Evolutionary conservation across 768 basidiomycete genomes (phyloP).

Genomic region (Agaricus blazei): DNA sequence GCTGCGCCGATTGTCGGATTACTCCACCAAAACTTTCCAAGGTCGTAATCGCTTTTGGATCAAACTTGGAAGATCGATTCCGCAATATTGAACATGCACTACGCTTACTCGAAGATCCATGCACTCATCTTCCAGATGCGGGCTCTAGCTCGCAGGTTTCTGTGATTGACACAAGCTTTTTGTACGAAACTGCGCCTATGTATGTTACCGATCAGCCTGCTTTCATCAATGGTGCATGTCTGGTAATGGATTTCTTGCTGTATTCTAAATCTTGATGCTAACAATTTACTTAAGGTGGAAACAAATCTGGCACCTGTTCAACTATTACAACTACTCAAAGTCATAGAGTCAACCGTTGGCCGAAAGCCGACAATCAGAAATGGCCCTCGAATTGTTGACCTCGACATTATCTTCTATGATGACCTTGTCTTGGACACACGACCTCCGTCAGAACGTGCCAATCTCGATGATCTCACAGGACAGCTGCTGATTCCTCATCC

Average conservation of each 20-base stretch:
- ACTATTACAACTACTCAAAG: slow-evolving; percentile 64
- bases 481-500: slow-evolving; percentile 86
- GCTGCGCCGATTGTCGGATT: slow-evolving; percentile 27
- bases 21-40: slow-evolving; percentile 12
- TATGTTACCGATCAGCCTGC: slow-evolving; percentile 86
- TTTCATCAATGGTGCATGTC: slow-evolving; percentile 89
- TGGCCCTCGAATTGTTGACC: slow-evolving; percentile 86
- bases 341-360: slow-evolving; percentile 70
- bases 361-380: slow-evolving; percentile 74
- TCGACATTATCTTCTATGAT: slow-evolving; percentile 84
- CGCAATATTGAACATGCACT: slow-evolving; percentile 78
- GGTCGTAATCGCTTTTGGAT: slow-evolving; percentile 77
- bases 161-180: slow-evolving; percentile 75
- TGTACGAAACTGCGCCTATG: slow-evolving; percentile 96
- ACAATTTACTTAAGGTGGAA: slow-evolving; percentile 52
- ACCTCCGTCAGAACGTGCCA: slow-evolving; percentile 27
- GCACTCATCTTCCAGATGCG: slow-evolving; percentile 18
- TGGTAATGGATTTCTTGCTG: slow-evolving; percentile 48
- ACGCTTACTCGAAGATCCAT: slow-evolving; percentile 56
- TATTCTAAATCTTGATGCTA: neutral
- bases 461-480: slow-evolving; percentile 49
- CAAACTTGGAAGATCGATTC: slow-evolving; percentile 87
- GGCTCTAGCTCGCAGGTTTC: slow-evolving; percentile 18
- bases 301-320: slow-evolving; percentile 59
- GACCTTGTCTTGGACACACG: slow-evolving; percentile 54